Conservation (phyloP, 441 rosid genomes). For the Arabidopsis lyrata region DNA sequence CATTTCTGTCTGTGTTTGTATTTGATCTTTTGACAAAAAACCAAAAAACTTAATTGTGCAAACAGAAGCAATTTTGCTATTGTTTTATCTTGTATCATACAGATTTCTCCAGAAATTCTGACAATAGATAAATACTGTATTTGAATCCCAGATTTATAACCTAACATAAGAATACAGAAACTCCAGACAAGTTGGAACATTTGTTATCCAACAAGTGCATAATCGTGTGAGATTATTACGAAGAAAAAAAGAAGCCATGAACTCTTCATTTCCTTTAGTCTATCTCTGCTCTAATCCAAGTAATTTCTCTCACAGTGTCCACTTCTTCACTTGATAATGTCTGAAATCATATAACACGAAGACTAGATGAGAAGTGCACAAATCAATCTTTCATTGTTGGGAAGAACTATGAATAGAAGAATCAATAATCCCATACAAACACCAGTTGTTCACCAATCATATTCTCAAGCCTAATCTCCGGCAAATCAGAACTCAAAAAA, state of each 20-base stretch:
- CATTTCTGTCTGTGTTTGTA: constrained; percentile 20
- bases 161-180: constrained; percentile 12
- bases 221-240: constrained; percentile 26
- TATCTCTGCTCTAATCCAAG: constrained; percentile 25
- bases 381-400: constrained; percentile 14
- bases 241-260: background rate
- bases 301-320: background rate
- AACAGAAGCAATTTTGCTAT: constrained; percentile 22
- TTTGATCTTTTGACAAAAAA: constrained; percentile 6
- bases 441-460: constrained; percentile 15
- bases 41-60: constrained; percentile 8
- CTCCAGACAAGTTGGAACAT: constrained; percentile 5
- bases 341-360: constrained; percentile 26
- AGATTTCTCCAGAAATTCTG: constrained; percentile 13
- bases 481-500: too few species aligned
- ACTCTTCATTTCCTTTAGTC: constrained; percentile 6
- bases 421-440: constrained; percentile 1
- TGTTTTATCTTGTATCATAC: constrained; percentile 16
- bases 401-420: constrained; percentile 1
- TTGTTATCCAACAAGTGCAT: constrained; percentile 5
- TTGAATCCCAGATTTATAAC: constrained; percentile 8
- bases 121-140: background rate
- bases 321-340: constrained; percentile 29
- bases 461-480: background rate
- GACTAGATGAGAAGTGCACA: constrained; percentile 22